Conservation (phyloP, 1,139 yeast species). For the Saccharomyces hybrid region DNA sequence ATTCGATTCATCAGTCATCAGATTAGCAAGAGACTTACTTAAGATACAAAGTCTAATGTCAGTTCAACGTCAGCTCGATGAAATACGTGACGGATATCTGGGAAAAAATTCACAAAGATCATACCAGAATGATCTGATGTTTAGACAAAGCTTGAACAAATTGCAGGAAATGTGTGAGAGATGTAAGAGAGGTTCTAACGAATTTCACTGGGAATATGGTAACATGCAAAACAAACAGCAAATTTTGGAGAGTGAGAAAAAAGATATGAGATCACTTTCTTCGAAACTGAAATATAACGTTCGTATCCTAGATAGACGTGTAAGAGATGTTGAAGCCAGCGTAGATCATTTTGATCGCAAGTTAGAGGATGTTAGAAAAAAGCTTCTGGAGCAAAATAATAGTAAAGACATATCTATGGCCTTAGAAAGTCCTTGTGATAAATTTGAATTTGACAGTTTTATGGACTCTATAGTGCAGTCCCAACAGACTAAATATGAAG, state of each 20-base stretch:
- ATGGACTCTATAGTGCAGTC: slow-evolving; percentile 1
- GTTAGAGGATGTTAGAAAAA: background rate
- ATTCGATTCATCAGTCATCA: slow-evolving; percentile 28
- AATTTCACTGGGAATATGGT: background rate
- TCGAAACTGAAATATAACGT: slow-evolving; percentile 2
- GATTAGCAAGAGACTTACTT: slow-evolving; percentile 28
- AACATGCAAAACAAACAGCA: slow-evolving; percentile 30
- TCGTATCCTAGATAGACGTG: slow-evolving; percentile 1
- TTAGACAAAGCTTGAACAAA: background rate
- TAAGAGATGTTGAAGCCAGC: slow-evolving; percentile 3
- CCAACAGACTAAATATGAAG: slow-evolving; percentile 3
- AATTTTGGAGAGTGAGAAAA: slow-evolving; percentile 32
- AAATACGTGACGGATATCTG: slow-evolving; percentile 18
- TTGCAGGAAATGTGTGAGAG: background rate
- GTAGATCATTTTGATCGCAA: slow-evolving; percentile 2
- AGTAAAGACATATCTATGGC: background rate
- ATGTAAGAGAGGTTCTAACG: slow-evolving; percentile 1
- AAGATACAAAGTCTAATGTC: slow-evolving; percentile 2
- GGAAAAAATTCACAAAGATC: slow-evolving; percentile 16
- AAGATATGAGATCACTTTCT: slow-evolving; percentile 1
- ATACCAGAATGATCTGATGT: background rate
- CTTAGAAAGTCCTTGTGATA: background rate
- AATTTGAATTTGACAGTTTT: slow-evolving; percentile 1
- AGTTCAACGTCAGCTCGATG: slow-evolving; percentile 4
- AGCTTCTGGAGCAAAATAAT: slow-evolving; percentile 1